Conservation (phyloP, 148 eudicot species). For the Diospyros lotus region DNA sequence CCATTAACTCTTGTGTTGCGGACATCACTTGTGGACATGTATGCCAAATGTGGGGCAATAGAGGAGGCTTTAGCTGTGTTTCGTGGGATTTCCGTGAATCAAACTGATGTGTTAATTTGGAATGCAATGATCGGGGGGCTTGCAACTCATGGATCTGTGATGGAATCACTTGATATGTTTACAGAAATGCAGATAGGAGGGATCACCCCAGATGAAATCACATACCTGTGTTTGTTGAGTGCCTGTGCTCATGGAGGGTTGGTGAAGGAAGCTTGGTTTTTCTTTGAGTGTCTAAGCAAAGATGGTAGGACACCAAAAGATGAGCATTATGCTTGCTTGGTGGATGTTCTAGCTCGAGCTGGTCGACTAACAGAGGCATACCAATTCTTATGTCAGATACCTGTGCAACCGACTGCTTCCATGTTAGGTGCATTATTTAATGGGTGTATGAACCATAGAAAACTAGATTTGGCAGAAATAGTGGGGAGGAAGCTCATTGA, state of each 20-base stretch:
- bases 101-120: slow-evolving; percentile 75
- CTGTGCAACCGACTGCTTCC: slow-evolving; percentile 59
- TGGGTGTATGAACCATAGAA: slow-evolving; percentile 73
- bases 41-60: slow-evolving; percentile 87
- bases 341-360: slow-evolving; percentile 78
- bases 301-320: slow-evolving; percentile 49
- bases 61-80: slow-evolving; percentile 60
- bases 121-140: slow-evolving; percentile 86
- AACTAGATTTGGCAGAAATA: slow-evolving; percentile 61
- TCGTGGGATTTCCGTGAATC: slow-evolving; percentile 36
- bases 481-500: slow-evolving; percentile 79
- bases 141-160: slow-evolving; percentile 68
- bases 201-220: slow-evolving; percentile 66
- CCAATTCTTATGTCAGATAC: slow-evolving; percentile 52
- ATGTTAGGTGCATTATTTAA: slow-evolving; percentile 72
- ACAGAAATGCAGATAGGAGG: slow-evolving; percentile 48
- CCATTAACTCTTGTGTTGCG: slow-evolving; percentile 50
- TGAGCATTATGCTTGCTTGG: slow-evolving; percentile 89
- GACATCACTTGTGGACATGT: slow-evolving; percentile 88
- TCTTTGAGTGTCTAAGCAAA: slow-evolving; percentile 42
- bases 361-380: slow-evolving; percentile 68
- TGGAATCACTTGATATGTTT: slow-evolving; percentile 49
- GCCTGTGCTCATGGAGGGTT: slow-evolving; percentile 88
- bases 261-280: slow-evolving; percentile 68
- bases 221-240: slow-evolving; percentile 67